These are phyloP conservation scores for Aspergillus ruber DNA, from an alignment of 2,329 filamentous ascomycete species.

Conservation along the genomic window DNA sequence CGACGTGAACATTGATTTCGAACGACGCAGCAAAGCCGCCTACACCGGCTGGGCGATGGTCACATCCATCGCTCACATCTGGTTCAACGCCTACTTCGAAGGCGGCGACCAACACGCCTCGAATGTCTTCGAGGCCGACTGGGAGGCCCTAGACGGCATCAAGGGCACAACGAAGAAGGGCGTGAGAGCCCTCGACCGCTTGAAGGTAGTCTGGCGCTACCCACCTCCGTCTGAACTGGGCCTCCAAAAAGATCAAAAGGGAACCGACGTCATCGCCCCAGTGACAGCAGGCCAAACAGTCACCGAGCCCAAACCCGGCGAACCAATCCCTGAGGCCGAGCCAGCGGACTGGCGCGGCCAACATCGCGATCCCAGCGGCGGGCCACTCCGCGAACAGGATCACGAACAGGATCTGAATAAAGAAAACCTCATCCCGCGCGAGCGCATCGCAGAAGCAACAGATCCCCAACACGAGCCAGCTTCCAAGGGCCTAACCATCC, in stretches of 20 bases:
- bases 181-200: conserved; percentile 68
- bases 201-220: conserved; percentile 78
- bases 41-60: conserved; percentile 79
- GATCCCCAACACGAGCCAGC: background rate
- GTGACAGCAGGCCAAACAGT: conserved; percentile 42
- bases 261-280: conserved; percentile 8
- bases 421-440: conserved; percentile 8
- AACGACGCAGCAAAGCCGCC: conserved; percentile 74
- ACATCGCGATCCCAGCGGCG: conserved; percentile 36
- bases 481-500: conserved; percentile 2
- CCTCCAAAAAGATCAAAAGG: conserved; percentile 16
- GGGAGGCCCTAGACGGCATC: conserved; percentile 83
- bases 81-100: conserved; percentile 96
- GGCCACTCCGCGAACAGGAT: conserved; percentile 1
- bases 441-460: background rate
- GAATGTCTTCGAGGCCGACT: conserved; percentile 66
- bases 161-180: conserved; percentile 84
- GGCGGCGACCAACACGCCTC: conserved; percentile 65
- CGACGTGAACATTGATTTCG: conserved; percentile 85
- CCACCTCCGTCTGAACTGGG: conserved; percentile 13
- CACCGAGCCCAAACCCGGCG: conserved; percentile 58
- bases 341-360: conserved; percentile 70
- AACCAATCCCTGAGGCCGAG: conserved; percentile 62
- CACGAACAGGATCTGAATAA: background rate
- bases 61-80: conserved; percentile 86